Base-by-base conservation (phyloP, 129 eudicot species). In the Rutidosis leptorrhynchoides region DNA sequence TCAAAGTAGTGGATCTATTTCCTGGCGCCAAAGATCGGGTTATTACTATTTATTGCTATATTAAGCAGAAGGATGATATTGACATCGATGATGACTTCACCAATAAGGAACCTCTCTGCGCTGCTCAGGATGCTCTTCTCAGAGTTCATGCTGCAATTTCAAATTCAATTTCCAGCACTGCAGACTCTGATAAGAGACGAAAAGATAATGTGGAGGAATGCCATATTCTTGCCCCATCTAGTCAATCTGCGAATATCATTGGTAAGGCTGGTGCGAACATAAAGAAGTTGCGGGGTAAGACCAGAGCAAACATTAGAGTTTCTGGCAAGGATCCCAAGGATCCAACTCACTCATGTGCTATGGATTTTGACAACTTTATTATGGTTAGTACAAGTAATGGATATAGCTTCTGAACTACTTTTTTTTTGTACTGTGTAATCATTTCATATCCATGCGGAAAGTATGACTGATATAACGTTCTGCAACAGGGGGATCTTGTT, bases 61-160 rank as follows among this genome's bases (percentile, higher is more conserved):
- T 87, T 2, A 83, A 58, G 70, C 88, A 87, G 65, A 91, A 87
- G 77, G 82, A 59, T 24, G 94, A 85, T 0, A 51, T 91, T 21
- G 96, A 85, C 7, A 80, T 83, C 19, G 97, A 91, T 55, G 81
- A 79, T 12, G 97, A 87, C 48, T 80, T 82, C 53, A 72, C 77
- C 58, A 83, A 87, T 53, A 64, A 37, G 25, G 66, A 74, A 25
- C 90, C 96, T 22, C 62, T 91, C 7, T 91, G 98, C 59, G 59
- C 88, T 67, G 96, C 98, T 22, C 98, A 91, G 80, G 96, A 87
- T 71, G 98, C 96, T 10, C 96, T 91, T 62, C 48, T 91, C 16
- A 87, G 49, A 80, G 87, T 91, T 71, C 96, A 91, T 75, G 72
- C 51, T 20, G 88, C 95, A 9, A 91, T 91, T 77, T 74, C 83